Evolutionary conservation across 2,329 filamentous ascomycete species (phyloP), one percentile per base, ranked within the genome.

Genomic region (Botryotinia narcissicola): DNA sequence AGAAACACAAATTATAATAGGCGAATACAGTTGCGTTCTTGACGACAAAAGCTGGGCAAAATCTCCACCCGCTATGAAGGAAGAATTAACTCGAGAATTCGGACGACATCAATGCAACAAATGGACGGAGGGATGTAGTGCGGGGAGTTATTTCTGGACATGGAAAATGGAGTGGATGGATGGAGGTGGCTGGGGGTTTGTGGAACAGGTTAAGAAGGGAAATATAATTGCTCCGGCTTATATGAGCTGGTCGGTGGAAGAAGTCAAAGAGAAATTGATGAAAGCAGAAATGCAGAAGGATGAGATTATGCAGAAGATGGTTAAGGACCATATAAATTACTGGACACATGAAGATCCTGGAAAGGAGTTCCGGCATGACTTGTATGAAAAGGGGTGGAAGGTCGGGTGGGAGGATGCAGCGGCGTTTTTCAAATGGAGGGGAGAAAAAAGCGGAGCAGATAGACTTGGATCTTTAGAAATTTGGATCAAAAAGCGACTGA

Each of bases 151-250:
- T 77, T 90, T 90, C 81, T 89, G 88, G 88, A 89, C 88, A 0
- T 87, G 83, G 78, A 87, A 87, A 72, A 89, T 89, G 87, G 79
- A 78, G 75, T 89, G 87, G 87, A 87, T 88, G 84, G 84, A 85
- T n/a, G 88, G 87, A 20, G 87, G 87, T 20, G 87, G 88, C 79
- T 90, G 88, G 88, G 87, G 87, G 0, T 89, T 90, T 80, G 83
- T 84, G 32, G 83, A 86, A 54, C 86, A 88, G 80, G 84, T 82
- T 14, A 84, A 86, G 35, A 83, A 82, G 35, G 80, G 81, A 4
- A 83, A 84, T 48, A 83, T 88, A 71, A 76, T 78, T 1, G 76
- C 84, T 1, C 83, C 87, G 51, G 71, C 76, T 54, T 78, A 82
- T 71, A 79, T 86, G 72, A 76, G 76, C 1, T 76, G 87, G 67